These are phyloP conservation scores for Cryptococcus amylolentus DNA, from an alignment of 1,284 basidiomycete genomes.

Conservation along the genomic window DNA sequence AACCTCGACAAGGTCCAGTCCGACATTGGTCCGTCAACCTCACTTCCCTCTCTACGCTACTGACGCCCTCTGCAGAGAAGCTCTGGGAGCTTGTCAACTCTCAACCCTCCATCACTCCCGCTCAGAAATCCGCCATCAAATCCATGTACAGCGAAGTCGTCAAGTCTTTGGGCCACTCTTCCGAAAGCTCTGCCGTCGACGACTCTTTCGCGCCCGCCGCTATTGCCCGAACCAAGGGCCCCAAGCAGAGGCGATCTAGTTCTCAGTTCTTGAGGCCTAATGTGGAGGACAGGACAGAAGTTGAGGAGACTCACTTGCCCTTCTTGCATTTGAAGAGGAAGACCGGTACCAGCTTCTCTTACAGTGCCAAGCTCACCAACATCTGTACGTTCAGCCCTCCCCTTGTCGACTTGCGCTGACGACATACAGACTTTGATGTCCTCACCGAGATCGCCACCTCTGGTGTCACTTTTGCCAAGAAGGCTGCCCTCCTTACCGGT, in stretches of 20 bases:
- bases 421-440: conserved; percentile 69
- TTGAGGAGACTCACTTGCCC: conserved; percentile 86
- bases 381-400: conserved; percentile 54
- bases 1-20: conserved; percentile 97
- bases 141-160: conserved; percentile 94
- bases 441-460: conserved; percentile 97
- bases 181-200: conserved; percentile 30
- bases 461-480: conserved; percentile 96
- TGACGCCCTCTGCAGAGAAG: conserved; percentile 56
- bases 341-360: conserved; percentile 93
- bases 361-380: conserved; percentile 91
- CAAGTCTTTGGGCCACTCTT: conserved; percentile 64
- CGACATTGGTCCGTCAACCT: conserved; percentile 61
- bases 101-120: conserved; percentile 91
- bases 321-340: conserved; percentile 95
- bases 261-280: conserved; percentile 93
- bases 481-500: conserved; percentile 95
- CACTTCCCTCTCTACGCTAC: neutral
- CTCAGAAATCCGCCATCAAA: conserved; percentile 97
- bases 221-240: conserved; percentile 35
- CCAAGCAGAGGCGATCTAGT: conserved; percentile 68
- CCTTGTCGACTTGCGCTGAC: neutral
- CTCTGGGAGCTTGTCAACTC: conserved; percentile 97
- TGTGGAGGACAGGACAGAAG: conserved; percentile 62
- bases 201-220: conserved; percentile 24